Percentiles rank a stretch among this genome's conserved stretches.
These are phyloP conservation scores for Alternaria arbusti DNA, from an alignment of 2,329 filamentous ascomycete genomes.

Conservation along the genomic window DNA sequence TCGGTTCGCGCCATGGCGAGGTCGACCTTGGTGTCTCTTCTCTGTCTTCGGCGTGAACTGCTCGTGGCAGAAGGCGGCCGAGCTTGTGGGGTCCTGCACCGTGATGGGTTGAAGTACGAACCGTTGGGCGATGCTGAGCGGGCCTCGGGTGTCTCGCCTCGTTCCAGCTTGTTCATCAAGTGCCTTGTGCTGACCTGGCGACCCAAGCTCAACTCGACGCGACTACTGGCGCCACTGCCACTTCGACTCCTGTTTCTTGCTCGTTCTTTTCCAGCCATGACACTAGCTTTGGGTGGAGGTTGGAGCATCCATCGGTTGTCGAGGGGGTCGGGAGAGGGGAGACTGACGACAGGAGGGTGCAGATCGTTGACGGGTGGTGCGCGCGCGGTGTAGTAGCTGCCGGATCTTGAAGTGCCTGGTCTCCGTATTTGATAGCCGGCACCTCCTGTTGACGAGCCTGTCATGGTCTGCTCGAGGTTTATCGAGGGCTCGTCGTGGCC, in stretches of 20 bases:
- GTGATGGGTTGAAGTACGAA: conserved; percentile 39
- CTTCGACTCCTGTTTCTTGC: conserved; percentile 67
- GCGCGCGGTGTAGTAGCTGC: conserved; percentile 48
- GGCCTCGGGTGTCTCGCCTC: conserved; percentile 45
- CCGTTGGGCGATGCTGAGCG: conserved; percentile 45
- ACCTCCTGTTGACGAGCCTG: conserved; percentile 41
- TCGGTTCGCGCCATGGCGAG: conserved; percentile 28
- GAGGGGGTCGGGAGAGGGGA: conserved; percentile 70
- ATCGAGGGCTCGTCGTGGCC: conserved; percentile 61
- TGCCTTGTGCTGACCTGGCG: conserved; percentile 49
- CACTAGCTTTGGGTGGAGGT: conserved; percentile 83
- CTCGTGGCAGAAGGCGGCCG: conserved; percentile 40
- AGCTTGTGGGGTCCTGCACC: conserved; percentile 36
- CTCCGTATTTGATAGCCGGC: conserved; percentile 25
- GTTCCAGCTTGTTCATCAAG: conserved; percentile 44
- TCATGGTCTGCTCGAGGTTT: conserved; percentile 40
- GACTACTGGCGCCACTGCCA: conserved; percentile 51
- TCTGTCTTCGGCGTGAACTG: conserved; percentile 36
- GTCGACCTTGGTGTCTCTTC: conserved; percentile 36
- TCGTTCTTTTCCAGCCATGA: conserved; percentile 87
- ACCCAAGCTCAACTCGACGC: conserved; percentile 46
- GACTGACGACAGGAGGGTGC: conserved; percentile 83
- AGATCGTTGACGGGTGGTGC: conserved; percentile 83
- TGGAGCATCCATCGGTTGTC: conserved; percentile 92
- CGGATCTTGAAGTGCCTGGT: conserved; percentile 40